Evolutionary conservation across 345 rosid species (phyloP).

Genomic region (Aquilaria yunnanensis): DNA sequence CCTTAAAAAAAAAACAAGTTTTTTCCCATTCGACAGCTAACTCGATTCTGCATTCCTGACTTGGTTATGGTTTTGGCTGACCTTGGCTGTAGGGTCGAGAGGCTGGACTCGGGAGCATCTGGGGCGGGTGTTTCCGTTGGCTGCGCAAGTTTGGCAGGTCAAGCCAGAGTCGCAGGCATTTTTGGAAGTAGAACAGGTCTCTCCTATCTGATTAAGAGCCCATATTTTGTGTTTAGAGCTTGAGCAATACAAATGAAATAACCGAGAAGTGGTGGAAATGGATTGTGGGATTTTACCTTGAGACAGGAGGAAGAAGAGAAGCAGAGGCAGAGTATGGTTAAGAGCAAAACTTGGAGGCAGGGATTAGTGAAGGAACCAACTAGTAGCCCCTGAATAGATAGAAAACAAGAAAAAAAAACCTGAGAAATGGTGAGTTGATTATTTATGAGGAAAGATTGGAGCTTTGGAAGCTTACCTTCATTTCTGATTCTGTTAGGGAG

Average conservation of each 20-base stretch:
- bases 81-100: slow-evolving; percentile 68
- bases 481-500: no score
- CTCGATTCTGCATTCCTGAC: background rate
- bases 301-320: slow-evolving; percentile 22
- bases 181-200: slow-evolving; percentile 49
- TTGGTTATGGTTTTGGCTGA: slow-evolving; percentile 2
- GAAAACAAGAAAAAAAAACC: no score
- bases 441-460: no score
- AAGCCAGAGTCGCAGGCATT: slow-evolving; percentile 71
- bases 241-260: background rate
- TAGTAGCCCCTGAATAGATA: no score
- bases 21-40: background rate
- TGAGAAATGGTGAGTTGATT: no score
- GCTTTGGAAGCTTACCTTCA: no score
- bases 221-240: background rate
- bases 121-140: slow-evolving; percentile 66
- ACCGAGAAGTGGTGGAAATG: background rate
- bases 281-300: slow-evolving; percentile 18
- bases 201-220: slow-evolving; percentile 53
- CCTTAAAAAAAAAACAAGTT: background rate
- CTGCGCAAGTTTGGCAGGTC: slow-evolving; percentile 67
- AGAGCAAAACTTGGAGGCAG: no score
- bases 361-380: no score
- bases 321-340: no score
- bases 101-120: slow-evolving; percentile 71